These are phyloP conservation scores for Malus hybrid DNA, from an alignment of 331 rosid genomes.

Conservation along the genomic window DNA sequence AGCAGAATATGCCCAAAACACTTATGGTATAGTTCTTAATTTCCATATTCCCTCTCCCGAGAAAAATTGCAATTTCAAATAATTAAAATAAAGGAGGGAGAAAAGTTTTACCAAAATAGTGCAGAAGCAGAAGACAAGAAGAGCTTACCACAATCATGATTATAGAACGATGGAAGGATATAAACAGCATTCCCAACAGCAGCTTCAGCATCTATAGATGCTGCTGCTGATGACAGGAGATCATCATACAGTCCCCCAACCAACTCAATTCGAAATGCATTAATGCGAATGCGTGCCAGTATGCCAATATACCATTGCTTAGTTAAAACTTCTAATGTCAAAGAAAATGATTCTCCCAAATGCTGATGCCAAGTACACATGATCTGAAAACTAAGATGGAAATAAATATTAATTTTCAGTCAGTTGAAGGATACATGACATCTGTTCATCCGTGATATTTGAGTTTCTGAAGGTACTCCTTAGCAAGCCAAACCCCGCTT, in stretches of 20 bases:
- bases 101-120: not conserved
- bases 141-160: conserved; percentile 81
- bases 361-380: not conserved
- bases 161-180: conserved; percentile 88
- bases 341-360: conserved; percentile 32
- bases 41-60: not conserved
- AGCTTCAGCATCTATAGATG: conserved; percentile 73
- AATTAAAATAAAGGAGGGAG: not conserved
- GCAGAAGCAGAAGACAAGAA: conserved; percentile 5
- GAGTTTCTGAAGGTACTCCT: conserved; percentile 47
- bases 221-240: conserved; percentile 65
- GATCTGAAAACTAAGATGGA: not conserved
- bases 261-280: conserved; percentile 81
- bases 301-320: conserved; percentile 67
- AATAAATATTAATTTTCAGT: not conserved
- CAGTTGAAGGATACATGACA: conserved; percentile 67
- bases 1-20: not conserved
- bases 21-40: not conserved
- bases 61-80: not conserved
- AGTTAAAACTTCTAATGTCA: conserved; percentile 64
- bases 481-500: conserved; percentile 57
- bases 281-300: conserved; percentile 79
- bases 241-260: conserved; percentile 60
- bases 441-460: conserved; percentile 37
- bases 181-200: conserved; percentile 84